phyloP scores from a whole-genome alignment of 192 early-diverging fungal genomes.

The Backusella liffmaniae region DNA sequence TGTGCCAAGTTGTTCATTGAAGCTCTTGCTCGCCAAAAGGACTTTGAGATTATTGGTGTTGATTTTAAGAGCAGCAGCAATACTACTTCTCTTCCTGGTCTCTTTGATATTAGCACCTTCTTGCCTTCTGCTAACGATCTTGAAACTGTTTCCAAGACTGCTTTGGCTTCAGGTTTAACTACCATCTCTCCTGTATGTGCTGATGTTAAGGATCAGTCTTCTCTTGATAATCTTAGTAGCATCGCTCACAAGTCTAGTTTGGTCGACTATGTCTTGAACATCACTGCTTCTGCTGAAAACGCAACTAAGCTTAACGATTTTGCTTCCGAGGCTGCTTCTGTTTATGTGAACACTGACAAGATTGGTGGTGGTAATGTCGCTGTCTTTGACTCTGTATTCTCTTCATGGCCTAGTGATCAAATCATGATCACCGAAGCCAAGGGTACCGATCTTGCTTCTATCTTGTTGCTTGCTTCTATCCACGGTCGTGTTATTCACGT shows the following conservation, averaged over 20 bases:
- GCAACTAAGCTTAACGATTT: constrained; percentile 42
- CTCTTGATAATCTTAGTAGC: constrained; percentile 49
- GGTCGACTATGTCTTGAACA: constrained; percentile 72
- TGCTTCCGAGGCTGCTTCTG: constrained; percentile 45
- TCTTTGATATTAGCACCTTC: constrained; percentile 79
- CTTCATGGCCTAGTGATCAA: constrained; percentile 71
- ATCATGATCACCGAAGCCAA: constrained; percentile 84
- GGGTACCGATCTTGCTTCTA: constrained; percentile 83
- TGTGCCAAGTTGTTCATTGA: constrained; percentile 98
- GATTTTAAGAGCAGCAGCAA: constrained; percentile 92
- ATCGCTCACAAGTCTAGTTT: constrained; percentile 56
- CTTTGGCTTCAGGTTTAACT: constrained; percentile 87
- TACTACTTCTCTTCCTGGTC: constrained; percentile 80
- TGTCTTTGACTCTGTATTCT: constrained; percentile 73
- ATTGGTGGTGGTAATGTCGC: constrained; percentile 49
- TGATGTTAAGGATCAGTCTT: constrained; percentile 37
- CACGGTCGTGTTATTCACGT: constrained; percentile 84
- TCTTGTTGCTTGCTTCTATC: constrained; percentile 84
- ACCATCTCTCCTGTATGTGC: constrained; percentile 63
- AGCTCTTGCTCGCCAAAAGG: constrained; percentile 74
- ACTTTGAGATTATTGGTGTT: constrained; percentile 72
- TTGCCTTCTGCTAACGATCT: constrained; percentile 61
- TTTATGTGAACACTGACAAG: constrained; percentile 62
- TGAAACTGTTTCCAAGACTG: constrained; percentile 61
- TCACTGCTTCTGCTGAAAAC: constrained; percentile 72